A percentile compares a stretch with the other conserved stretches of the same genome.
Conservation (phyloP, 306 rosid species). For the Senna tora region DNA sequence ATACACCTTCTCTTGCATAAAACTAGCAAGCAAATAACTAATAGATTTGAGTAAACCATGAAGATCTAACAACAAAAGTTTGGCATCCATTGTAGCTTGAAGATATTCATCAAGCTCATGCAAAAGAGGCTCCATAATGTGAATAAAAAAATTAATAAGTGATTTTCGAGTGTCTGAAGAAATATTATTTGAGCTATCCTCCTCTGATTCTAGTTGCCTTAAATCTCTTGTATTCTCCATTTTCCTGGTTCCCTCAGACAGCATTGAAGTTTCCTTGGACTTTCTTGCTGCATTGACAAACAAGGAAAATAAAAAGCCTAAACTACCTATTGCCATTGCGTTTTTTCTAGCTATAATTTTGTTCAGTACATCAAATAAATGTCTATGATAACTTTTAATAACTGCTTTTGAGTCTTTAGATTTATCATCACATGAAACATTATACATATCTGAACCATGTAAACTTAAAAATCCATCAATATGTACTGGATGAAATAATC, state of each 20-base stretch:
- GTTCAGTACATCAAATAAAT: slow-evolving; percentile 70
- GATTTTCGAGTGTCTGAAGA: slow-evolving; percentile 63
- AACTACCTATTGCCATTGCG: slow-evolving; percentile 59
- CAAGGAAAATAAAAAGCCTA: slow-evolving; percentile 68
- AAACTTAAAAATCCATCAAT: slow-evolving; percentile 79
- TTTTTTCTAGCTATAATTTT: slow-evolving; percentile 57
- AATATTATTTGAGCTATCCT: slow-evolving; percentile 44
- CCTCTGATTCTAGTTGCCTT: slow-evolving; percentile 45
- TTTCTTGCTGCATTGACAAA: slow-evolving; percentile 60
- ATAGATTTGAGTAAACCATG: slow-evolving; percentile 63
- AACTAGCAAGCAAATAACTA: slow-evolving; percentile 64
- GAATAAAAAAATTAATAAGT: slow-evolving; percentile 69
- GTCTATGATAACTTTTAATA: slow-evolving; percentile 79
- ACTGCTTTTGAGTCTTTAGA: slow-evolving; percentile 51
- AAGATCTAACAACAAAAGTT: slow-evolving; percentile 48
- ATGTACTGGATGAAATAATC: slow-evolving; percentile 74
- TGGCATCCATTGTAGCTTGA: slow-evolving; percentile 44
- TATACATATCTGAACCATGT: slow-evolving; percentile 59
- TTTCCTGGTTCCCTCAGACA: slow-evolving; percentile 47
- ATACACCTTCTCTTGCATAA: slow-evolving; percentile 78
- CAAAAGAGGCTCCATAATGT: slow-evolving; percentile 80
- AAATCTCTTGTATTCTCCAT: slow-evolving; percentile 37
- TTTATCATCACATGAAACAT: slow-evolving; percentile 46
- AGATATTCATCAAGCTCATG: slow-evolving; percentile 45
- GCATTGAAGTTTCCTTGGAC: slow-evolving; percentile 50